Conservation (phyloP, 805 yeast genomes). For the Scheffersomyces amazonensis region DNA sequence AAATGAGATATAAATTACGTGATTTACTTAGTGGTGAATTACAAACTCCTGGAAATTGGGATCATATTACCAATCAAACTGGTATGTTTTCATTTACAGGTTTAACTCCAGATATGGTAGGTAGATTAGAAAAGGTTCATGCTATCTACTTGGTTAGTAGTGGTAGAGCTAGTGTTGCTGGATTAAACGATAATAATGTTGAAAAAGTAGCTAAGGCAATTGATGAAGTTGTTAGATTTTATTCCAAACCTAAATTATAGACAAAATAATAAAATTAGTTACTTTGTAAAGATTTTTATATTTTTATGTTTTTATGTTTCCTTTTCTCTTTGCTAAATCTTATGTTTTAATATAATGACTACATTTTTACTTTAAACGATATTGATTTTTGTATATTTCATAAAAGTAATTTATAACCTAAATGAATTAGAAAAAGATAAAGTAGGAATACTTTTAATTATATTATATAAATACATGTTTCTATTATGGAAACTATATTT, state of each 20-base stretch:
- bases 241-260: conserved; percentile 21
- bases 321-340: too few relatives aligned
- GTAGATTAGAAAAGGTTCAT: conserved; percentile 69
- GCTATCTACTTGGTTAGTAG: conserved; percentile 77
- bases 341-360: too few relatives aligned
- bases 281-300: not conserved
- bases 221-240: conserved; percentile 64
- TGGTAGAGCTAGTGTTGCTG: conserved; percentile 94
- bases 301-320: too few relatives aligned
- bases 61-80: conserved; percentile 82
- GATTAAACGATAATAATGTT: conserved; percentile 78
- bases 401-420: too few relatives aligned
- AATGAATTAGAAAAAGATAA: too few relatives aligned
- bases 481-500: too few relatives aligned
- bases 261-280: not conserved
- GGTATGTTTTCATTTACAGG: conserved; percentile 99
- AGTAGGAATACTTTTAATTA: too few relatives aligned
- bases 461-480: too few relatives aligned
- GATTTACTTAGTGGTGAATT: conserved; percentile 54
- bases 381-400: too few relatives aligned
- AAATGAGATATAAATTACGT: conserved; percentile 73
- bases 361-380: too few relatives aligned
- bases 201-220: conserved; percentile 76
- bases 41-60: conserved; percentile 87
- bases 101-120: conserved; percentile 70